These are phyloP conservation scores for Lindgomyces ingoldianus DNA, from an alignment of 495 filamentous ascomycete species.

Conservation along the genomic window DNA sequence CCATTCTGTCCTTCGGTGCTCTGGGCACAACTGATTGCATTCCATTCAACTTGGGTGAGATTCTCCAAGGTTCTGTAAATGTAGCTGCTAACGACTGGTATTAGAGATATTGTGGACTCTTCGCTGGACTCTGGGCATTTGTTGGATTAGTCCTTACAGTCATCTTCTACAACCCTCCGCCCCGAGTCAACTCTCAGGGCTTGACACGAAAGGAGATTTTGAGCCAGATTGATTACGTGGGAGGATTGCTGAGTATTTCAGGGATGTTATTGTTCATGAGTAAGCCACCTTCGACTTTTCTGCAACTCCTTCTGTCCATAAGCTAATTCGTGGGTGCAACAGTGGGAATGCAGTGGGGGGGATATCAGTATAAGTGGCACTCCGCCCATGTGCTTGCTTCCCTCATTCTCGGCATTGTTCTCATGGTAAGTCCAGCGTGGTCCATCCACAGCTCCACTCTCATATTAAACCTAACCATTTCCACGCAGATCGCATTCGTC, in stretches of 20 bases:
- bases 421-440: too few relatives aligned
- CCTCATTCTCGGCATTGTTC: slow-evolving; percentile 37
- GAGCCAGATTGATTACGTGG: slow-evolving; percentile 63
- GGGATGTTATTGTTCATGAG: slow-evolving; percentile 67
- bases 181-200: slow-evolving; percentile 57
- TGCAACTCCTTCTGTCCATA: too few relatives aligned
- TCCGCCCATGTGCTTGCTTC: slow-evolving; percentile 38
- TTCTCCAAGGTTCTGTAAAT: background rate
- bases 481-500: slow-evolving; percentile 31
- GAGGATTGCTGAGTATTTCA: slow-evolving; percentile 65
- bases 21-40: slow-evolving; percentile 69
- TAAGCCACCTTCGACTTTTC: too few relatives aligned
- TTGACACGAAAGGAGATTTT: slow-evolving; percentile 55
- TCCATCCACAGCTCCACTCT: background rate
- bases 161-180: slow-evolving; percentile 68
- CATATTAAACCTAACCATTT: background rate
- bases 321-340: too few relatives aligned
- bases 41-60: slow-evolving; percentile 54
- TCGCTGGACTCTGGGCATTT: slow-evolving; percentile 62
- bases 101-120: slow-evolving; percentile 59
- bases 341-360: slow-evolving; percentile 69
- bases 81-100: background rate
- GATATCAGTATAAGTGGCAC: slow-evolving; percentile 53
- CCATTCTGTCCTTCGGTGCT: slow-evolving; percentile 70
- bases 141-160: slow-evolving; percentile 62